Evolutionary conservation across 495 filamentous ascomycete species (phyloP), one percentile per base, ranked within the genome.

Genomic region (Tuber aestivum): DNA sequence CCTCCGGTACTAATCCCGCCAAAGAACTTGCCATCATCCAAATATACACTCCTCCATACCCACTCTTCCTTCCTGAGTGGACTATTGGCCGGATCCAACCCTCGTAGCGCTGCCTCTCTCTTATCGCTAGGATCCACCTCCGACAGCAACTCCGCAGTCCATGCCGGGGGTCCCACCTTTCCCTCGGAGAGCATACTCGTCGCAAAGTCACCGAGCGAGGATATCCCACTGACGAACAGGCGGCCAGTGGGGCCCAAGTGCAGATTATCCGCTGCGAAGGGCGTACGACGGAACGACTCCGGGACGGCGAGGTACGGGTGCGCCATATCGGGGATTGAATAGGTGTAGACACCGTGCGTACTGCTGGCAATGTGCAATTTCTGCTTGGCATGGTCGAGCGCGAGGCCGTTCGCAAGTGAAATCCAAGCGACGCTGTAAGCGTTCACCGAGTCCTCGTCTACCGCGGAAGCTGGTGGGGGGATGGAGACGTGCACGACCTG

Each of bases 11-110:
- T 74, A 3, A 82, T 42, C 41, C 77, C 77, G 35, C 80, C 80
- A 77, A 75, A 82, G 16, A 76, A 45, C 23, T 40, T 56, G n/a
- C 80, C 80, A 69, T 82, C 74, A 75, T 82, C 80, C 76, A 79
- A 75, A 70, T 82, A 82, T 23, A 82, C 80, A 21, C 72, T 80
- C 70, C 77, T 79, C 80, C 80, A 82, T 35, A 81, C 48, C 45
- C 77, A 69, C 72, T 82, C 80, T 72, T 82, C 77, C 69, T 71
- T 68, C 70, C 80, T 75, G 6, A 82, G 69, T 4, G 74, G 77
- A 4, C 70, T 42, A 74, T 82, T 82, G 27, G 80, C 80, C 32
- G 61, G 38, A 65, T 82, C 80, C 8, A 80, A 71, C 9, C 65
- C 41, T 1, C 80, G 56, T 14, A 80, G 74, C 8, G 72, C 77